phyloP scores from a whole-genome alignment of 768 basidiomycete species.

The Lanmaoa rubissima region DNA sequence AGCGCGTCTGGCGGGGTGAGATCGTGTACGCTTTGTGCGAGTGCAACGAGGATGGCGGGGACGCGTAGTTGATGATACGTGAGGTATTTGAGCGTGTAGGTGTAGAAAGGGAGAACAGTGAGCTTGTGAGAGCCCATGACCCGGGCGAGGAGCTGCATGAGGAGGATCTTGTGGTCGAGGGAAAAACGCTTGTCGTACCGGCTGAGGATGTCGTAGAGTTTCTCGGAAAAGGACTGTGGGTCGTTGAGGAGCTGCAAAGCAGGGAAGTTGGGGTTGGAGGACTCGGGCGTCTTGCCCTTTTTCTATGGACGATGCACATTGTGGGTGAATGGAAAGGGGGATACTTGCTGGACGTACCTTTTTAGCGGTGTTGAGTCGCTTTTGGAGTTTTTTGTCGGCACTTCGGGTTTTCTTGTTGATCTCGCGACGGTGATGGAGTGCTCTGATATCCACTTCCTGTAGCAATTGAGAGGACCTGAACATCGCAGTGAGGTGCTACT shows the following conservation, averaged over 20 bases:
- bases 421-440: constrained; percentile 81
- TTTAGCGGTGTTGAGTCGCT: constrained; percentile 69
- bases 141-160: constrained; percentile 95
- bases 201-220: constrained; percentile 81
- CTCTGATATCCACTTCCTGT: constrained; percentile 64
- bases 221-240: constrained; percentile 94
- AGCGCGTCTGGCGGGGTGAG: constrained; percentile 92
- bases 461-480: constrained; percentile 2
- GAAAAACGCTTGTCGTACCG: constrained; percentile 92
- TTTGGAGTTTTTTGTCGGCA: constrained; percentile 76
- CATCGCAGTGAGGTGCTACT: neutral
- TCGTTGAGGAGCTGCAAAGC: constrained; percentile 92
- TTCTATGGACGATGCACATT: constrained; percentile 39
- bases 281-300: constrained; percentile 28
- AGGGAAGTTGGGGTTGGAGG: constrained; percentile 69
- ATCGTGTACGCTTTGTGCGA: constrained; percentile 94
- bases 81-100: constrained; percentile 93
- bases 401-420: constrained; percentile 92
- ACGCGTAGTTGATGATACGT: constrained; percentile 89
- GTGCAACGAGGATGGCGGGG: constrained; percentile 87
- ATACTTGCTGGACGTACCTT: constrained; percentile 45
- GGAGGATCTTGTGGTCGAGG: constrained; percentile 93
- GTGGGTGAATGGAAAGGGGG: neutral
- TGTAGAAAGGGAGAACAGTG: constrained; percentile 92
- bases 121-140: constrained; percentile 93